Evolutionary conservation across 352 stramenopile genomes (phyloP).

Genomic region (Globisporangium parvum): DNA sequence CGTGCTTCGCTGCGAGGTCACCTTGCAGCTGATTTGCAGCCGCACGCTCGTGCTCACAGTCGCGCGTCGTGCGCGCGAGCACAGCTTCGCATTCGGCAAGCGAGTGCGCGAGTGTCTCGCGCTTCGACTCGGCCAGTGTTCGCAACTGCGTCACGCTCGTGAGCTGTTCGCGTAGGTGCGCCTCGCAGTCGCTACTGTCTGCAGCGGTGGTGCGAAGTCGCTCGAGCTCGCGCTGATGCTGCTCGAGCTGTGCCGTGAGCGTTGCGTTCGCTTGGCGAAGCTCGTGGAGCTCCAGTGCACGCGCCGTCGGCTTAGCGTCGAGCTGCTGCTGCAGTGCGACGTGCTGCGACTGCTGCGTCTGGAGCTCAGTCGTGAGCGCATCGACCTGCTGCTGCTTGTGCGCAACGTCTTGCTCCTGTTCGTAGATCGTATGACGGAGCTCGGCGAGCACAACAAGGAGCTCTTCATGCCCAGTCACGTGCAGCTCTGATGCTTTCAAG

Average conservation of each 20-base stretch:
- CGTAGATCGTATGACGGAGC: conserved; percentile 70
- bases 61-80: conserved; percentile 8
- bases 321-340: conserved; percentile 17
- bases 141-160: conserved; percentile 19
- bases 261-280: conserved; percentile 23
- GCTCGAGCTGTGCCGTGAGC: conserved; percentile 22
- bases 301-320: conserved; percentile 8
- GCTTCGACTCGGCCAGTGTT: conserved; percentile 17
- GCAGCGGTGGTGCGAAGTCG: conserved; percentile 17
- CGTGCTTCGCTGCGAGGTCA: conserved; percentile 18
- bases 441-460: conserved; percentile 67
- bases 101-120: conserved; percentile 17
- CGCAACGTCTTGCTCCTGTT: conserved; percentile 54
- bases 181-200: conserved; percentile 15
- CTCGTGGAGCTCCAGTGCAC: conserved; percentile 17
- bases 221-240: conserved; percentile 24
- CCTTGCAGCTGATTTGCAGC: conserved; percentile 13
- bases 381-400: conserved; percentile 17
- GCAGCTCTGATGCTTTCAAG: conserved; percentile 60
- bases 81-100: conserved; percentile 15
- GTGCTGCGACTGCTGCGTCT: conserved; percentile 21
- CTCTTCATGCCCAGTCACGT: conserved; percentile 69
- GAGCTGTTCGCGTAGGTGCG: conserved; percentile 17
- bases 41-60: conserved; percentile 17
- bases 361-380: conserved; percentile 15